Evolutionary conservation across 179 eudicot species (phyloP).

Genomic region (Sideroxylon spinosum): DNA sequence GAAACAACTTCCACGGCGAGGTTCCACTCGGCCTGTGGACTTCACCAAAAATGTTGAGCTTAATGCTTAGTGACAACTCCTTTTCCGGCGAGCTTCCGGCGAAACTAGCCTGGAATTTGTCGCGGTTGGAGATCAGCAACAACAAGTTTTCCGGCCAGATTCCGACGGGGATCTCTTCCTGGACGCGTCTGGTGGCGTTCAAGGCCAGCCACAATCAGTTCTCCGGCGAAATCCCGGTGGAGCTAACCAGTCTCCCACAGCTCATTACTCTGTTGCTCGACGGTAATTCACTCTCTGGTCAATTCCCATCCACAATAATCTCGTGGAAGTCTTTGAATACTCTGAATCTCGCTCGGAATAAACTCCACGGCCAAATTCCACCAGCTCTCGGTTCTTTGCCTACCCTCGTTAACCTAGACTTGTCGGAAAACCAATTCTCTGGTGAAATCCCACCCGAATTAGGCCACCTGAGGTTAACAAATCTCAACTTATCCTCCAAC

Average conservation of each 20-base stretch:
- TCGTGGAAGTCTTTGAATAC: conserved; percentile 56
- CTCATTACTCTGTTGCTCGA: conserved; percentile 43
- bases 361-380: conserved; percentile 65
- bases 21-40: no score
- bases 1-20: no score
- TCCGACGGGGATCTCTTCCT: conserved; percentile 39
- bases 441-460: conserved; percentile 64
- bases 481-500: conserved; percentile 62
- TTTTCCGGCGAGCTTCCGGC: conserved; percentile 61
- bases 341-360: conserved; percentile 52
- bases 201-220: conserved; percentile 58
- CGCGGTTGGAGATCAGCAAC: conserved; percentile 45
- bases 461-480: conserved; percentile 38
- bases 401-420: conserved; percentile 48
- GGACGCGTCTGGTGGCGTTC: conserved; percentile 45
- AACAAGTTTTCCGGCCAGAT: conserved; percentile 66
- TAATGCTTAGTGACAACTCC: conserved; percentile 47
- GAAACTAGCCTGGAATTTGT: conserved; percentile 40
- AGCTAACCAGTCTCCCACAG: conserved; percentile 43
- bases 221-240: conserved; percentile 55
- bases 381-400: conserved; percentile 41
- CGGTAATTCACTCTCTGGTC: conserved; percentile 65
- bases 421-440: conserved; percentile 55
- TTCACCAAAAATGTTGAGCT: conserved; percentile 21
- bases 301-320: conserved; percentile 43